Evolutionary conservation across 2,329 filamentous ascomycete species (phyloP).

Genomic region (Colletotrichum falcatum): DNA sequence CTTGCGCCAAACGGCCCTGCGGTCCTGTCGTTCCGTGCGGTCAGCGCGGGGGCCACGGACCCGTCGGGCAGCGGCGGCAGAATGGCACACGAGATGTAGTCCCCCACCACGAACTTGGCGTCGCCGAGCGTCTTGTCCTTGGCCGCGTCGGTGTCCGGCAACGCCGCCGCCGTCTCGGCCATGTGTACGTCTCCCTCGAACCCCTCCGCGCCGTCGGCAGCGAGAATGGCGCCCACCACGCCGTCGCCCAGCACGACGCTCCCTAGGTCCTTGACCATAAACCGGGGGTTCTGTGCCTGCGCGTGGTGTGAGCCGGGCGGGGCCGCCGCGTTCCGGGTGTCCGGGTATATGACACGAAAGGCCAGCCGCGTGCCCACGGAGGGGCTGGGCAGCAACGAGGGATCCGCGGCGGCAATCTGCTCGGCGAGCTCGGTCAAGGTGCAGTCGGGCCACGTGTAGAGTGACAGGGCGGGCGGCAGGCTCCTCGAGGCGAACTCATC

Average conservation of each 20-base stretch:
- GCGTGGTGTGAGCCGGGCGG: constrained; percentile 48
- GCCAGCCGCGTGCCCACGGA: constrained; percentile 85
- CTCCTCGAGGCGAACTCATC: constrained; percentile 74
- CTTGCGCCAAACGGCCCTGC: constrained; percentile 53
- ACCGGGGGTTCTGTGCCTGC: constrained; percentile 65
- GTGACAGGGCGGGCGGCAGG: constrained; percentile 76
- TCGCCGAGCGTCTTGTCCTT: constrained; percentile 79
- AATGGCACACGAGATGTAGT: constrained; percentile 87
- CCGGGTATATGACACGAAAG: constrained; percentile 88
- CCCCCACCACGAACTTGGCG: constrained; percentile 86
- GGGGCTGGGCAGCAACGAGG: constrained; percentile 77
- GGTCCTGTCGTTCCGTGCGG: constrained; percentile 59
- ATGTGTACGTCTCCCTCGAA: constrained; percentile 45
- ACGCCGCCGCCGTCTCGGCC: constrained; percentile 36
- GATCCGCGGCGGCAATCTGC: constrained; percentile 73
- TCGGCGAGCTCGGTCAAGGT: constrained; percentile 84
- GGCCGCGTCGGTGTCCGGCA: constrained; percentile 13
- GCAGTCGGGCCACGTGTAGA: constrained; percentile 89
- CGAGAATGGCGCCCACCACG: constrained; percentile 56
- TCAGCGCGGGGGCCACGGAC: constrained; percentile 73
- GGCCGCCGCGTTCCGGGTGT: constrained; percentile 61
- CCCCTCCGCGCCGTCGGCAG: constrained; percentile 50
- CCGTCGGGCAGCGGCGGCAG: constrained; percentile 81
- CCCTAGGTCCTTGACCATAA: constrained; percentile 83
- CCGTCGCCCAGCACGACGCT: constrained; percentile 79